Evolutionary conservation across 2,329 filamentous ascomycete species (phyloP).

Genomic region (Colletotrichum sublineola): DNA sequence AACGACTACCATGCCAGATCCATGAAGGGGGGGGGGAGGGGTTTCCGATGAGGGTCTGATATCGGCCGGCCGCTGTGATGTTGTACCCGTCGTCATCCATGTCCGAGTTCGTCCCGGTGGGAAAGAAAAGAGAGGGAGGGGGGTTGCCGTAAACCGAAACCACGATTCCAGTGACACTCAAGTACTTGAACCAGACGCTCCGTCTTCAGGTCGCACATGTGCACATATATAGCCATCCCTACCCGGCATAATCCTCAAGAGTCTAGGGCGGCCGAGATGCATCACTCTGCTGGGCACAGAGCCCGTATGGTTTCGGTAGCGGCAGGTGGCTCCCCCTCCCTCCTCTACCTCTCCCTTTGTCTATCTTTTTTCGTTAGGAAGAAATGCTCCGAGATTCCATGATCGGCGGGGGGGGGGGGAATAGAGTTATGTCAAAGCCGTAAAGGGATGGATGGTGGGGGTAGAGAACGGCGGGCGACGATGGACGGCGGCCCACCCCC

Average conservation of each 20-base stretch:
- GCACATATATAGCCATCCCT: not conserved
- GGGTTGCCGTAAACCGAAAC: not conserved
- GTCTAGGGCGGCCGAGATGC: not conserved
- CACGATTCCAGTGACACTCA: too few relatives aligned
- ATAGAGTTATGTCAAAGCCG: constrained; percentile 8
- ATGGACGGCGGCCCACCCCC: too few relatives aligned
- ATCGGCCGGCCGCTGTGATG: not conserved
- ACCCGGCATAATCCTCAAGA: not conserved
- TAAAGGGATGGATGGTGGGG: too few relatives aligned
- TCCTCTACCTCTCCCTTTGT: not conserved
- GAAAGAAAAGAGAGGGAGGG: not conserved
- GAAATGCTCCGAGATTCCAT: constrained; percentile 9
- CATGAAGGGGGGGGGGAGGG: too few relatives aligned
- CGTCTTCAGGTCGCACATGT: not conserved
- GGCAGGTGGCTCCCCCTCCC: not conserved
- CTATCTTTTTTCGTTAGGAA: not conserved
- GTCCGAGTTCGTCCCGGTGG: not conserved
- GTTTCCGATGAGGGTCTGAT: not conserved
- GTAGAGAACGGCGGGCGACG: not conserved
- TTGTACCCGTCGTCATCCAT: not conserved
- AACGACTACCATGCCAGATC: not conserved
- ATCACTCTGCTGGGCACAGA: not conserved
- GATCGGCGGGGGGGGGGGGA: not conserved
- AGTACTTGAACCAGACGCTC: too few relatives aligned
- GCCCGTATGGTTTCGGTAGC: not conserved